A percentile compares a stretch with the other conserved stretches of the same genome.
Conservation (phyloP, 2,329 filamentous ascomycete species). For the Neofusicoccum parvum region DNA sequence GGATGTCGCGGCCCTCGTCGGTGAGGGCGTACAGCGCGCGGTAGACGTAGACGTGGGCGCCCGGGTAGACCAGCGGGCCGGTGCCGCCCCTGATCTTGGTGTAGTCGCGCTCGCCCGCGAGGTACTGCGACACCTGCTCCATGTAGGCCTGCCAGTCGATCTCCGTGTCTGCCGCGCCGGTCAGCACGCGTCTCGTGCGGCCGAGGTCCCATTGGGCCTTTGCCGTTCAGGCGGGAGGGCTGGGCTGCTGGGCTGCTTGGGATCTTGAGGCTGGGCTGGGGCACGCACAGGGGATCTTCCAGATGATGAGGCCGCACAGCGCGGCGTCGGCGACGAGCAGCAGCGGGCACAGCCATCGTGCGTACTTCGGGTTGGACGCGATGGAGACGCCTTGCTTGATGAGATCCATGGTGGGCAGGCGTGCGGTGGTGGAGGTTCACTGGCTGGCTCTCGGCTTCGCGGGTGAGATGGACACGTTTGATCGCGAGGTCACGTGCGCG, state of each 20-base stretch:
- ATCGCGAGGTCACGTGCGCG: constrained; percentile 10
- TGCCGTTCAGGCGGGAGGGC: too few relatives aligned
- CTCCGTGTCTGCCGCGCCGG: constrained; percentile 73
- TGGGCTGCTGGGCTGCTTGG: too few relatives aligned
- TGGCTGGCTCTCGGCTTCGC: too few relatives aligned
- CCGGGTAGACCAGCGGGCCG: constrained; percentile 92
- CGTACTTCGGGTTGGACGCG: constrained; percentile 57
- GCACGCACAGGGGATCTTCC: constrained; percentile 77
- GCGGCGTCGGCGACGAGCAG: constrained; percentile 71
- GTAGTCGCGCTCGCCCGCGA: constrained; percentile 87
- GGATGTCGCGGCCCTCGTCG: constrained; percentile 72
- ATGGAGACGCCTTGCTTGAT: constrained; percentile 40
- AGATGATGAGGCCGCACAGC: constrained; percentile 74
- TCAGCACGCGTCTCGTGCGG: too few relatives aligned
- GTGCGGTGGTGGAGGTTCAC: constrained; percentile 10
- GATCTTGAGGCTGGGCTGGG: too few relatives aligned
- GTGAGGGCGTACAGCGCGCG: constrained; percentile 77
- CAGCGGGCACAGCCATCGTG: constrained; percentile 65
- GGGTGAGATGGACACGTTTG: neutral
- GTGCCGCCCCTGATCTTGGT: constrained; percentile 82
- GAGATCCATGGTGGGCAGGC: constrained; percentile 37
- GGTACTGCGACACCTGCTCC: constrained; percentile 81
- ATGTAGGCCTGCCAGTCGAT: constrained; percentile 99
- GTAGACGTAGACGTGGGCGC: constrained; percentile 91
- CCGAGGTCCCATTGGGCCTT: too few relatives aligned